Evolutionary conservation across 495 filamentous ascomycete genomes (phyloP).

Genomic region (Trichocladium antarcticum): DNA sequence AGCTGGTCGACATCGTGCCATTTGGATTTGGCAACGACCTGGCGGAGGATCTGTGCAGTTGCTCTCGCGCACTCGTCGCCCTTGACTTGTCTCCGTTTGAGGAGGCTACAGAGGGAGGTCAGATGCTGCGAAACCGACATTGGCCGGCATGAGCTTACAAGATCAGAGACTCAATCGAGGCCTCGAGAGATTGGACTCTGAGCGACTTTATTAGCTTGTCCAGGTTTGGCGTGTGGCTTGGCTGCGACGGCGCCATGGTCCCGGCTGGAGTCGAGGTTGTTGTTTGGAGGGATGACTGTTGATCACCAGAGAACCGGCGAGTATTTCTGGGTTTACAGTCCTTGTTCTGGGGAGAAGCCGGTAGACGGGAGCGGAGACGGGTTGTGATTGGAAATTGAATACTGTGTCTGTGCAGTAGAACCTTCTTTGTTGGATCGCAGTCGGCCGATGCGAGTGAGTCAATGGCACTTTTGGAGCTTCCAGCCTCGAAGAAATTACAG

Average conservation of each 20-base stretch:
- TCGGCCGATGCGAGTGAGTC: slow-evolving; percentile 4
- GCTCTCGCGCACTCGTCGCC: slow-evolving; percentile 81
- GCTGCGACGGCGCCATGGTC: slow-evolving; percentile 33
- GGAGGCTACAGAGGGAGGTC: slow-evolving; percentile 44
- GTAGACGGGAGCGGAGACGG: neutral
- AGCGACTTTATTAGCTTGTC: slow-evolving; percentile 67
- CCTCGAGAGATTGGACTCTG: slow-evolving; percentile 57
- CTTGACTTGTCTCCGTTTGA: slow-evolving; percentile 81
- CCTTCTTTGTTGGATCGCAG: neutral
- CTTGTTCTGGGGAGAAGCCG: neutral
- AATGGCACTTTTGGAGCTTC: slow-evolving; percentile 5
- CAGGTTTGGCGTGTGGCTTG: slow-evolving; percentile 53
- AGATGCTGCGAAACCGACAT: neutral
- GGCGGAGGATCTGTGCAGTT: slow-evolving; percentile 74
- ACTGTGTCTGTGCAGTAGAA: neutral
- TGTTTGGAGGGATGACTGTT: too few relatives aligned
- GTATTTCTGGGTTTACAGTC: neutral
- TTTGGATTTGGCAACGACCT: slow-evolving; percentile 63
- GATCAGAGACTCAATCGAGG: slow-evolving; percentile 68
- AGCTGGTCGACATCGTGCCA: slow-evolving; percentile 66
- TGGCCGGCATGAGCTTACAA: slow-evolving; percentile 44
- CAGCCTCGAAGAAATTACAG: slow-evolving; percentile 6
- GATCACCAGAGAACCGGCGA: neutral
- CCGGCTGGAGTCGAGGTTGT: too few relatives aligned
- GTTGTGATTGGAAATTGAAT: neutral